Percentiles rank a stretch among this genome's conserved stretches.
These are phyloP conservation scores for Cryptococcus jaspeensis DNA, from an alignment of 1,284 basidiomycete genomes.

Conservation along the genomic window DNA sequence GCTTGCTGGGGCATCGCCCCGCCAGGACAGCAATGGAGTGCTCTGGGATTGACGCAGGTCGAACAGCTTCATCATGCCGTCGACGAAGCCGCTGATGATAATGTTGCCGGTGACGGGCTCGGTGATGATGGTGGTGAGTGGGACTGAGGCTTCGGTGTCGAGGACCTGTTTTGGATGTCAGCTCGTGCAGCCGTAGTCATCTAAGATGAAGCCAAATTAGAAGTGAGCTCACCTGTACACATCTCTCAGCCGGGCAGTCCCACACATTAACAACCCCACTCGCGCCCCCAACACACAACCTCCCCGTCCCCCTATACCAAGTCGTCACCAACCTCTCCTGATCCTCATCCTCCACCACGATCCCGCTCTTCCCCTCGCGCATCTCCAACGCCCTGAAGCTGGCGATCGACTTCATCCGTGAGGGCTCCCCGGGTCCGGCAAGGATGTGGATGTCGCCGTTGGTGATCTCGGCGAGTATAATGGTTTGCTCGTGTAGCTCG, in stretches of 20 bases:
- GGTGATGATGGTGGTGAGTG: constrained; percentile 28
- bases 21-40: constrained; percentile 23
- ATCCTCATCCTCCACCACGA: neutral
- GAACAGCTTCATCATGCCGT: constrained; percentile 34
- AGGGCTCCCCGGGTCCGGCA: constrained; percentile 23
- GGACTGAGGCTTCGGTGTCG: constrained; percentile 14
- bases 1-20: constrained; percentile 9
- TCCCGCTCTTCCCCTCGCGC: neutral
- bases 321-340: constrained; percentile 22
- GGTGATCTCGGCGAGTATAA: constrained; percentile 35
- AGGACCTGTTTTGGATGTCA: constrained; percentile 14
- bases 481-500: constrained; percentile 34
- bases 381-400: constrained; percentile 33
- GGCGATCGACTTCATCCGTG: constrained; percentile 25
- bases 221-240: constrained; percentile 22
- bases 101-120: constrained; percentile 38
- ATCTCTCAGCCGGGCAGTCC: constrained; percentile 39
- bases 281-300: constrained; percentile 29
- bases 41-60: constrained; percentile 25
- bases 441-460: constrained; percentile 38
- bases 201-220: neutral
- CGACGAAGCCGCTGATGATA: constrained; percentile 23
- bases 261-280: constrained; percentile 31
- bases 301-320: constrained; percentile 36
- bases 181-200: neutral